Conservation (phyloP, 2,329 filamentous ascomycete species). For the Verticillium longisporum region DNA sequence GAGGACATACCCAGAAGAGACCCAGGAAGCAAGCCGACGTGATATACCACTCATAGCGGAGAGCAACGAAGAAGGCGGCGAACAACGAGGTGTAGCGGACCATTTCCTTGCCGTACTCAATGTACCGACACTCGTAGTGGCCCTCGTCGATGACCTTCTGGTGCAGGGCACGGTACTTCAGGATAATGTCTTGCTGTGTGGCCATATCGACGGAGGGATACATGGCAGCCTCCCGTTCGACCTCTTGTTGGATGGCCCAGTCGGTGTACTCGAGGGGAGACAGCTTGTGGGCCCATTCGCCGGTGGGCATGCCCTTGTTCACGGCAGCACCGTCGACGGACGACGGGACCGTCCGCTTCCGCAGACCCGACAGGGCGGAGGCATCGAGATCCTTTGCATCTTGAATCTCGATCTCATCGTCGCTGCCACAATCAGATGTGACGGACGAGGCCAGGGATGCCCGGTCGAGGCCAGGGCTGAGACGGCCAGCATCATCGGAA, state of each 20-base stretch:
- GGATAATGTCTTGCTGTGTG: constrained; percentile 47
- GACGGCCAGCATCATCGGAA: background rate
- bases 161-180: constrained; percentile 50
- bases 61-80: constrained; percentile 32
- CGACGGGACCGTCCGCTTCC: constrained; percentile 1
- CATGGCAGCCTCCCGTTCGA: constrained; percentile 24
- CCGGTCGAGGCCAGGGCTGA: background rate
- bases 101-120: constrained; percentile 51
- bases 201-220: constrained; percentile 48
- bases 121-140: constrained; percentile 51
- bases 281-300: background rate
- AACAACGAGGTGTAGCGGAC: constrained; percentile 49
- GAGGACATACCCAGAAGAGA: constrained; percentile 47
- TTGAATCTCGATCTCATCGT: background rate
- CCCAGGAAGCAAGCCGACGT: constrained; percentile 53
- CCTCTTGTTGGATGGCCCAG: constrained; percentile 25
- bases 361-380: background rate
- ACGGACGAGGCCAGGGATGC: constrained; percentile 9
- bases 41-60: constrained; percentile 47
- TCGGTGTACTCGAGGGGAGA: constrained; percentile 24
- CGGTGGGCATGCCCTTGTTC: background rate
- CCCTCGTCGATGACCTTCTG: constrained; percentile 46
- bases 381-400: constrained; percentile 6
- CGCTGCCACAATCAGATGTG: constrained; percentile 3
- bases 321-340: background rate